Base-by-base conservation (phyloP, 495 filamentous ascomycete species). In the Evernia prunastri region DNA sequence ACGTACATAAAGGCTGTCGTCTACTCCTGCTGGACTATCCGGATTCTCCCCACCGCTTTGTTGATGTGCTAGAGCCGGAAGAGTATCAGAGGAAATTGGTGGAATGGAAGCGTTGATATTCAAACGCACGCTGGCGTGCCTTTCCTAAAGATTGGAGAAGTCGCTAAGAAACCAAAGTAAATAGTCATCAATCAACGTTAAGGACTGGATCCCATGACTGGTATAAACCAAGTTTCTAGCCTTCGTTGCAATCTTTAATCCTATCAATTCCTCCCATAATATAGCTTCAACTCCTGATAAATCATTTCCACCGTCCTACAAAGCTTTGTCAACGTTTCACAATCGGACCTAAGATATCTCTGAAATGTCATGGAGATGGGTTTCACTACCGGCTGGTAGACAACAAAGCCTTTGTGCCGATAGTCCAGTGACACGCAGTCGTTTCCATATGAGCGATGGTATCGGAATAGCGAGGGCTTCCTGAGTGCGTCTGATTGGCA, bases 371-470 rank as follows among this genome's bases (percentile, higher is more conserved):
- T n/a, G n/a, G n/a, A n/a, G 36, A 37, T 56, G 29, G 12, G 20
- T 56, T 35, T 31, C 29, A 35, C 27, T 35, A 56, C 35, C 35
- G 35, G 27, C 35, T 35, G 35, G 35, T 20, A 31, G 23, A 56
- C 13, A 20, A 56, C 35, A 35, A 56, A 56, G 53, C 29, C 12
- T 56, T 56, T 29, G 27, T 18, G 53, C 12, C 35, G 53, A 56
- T 29, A 31, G 27, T 20, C 23, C 23, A 31, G 35, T 31, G 35
- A 31, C 53, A 56, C 29, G 27, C 35, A 35, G 11, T 31, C 35
- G 35, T 56, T 56, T 56, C 53, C 36, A 37, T 37, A 37, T 37
- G 35, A 13, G 35, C 29, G 53, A 56, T 56, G 53, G 35, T 35
- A 56, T 56, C 35, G 29, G 29, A 13, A 31, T 35, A 56, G 53